Base-by-base conservation (phyloP, 768 basidiomycete genomes). In the Trametes cinnabarina region DNA sequence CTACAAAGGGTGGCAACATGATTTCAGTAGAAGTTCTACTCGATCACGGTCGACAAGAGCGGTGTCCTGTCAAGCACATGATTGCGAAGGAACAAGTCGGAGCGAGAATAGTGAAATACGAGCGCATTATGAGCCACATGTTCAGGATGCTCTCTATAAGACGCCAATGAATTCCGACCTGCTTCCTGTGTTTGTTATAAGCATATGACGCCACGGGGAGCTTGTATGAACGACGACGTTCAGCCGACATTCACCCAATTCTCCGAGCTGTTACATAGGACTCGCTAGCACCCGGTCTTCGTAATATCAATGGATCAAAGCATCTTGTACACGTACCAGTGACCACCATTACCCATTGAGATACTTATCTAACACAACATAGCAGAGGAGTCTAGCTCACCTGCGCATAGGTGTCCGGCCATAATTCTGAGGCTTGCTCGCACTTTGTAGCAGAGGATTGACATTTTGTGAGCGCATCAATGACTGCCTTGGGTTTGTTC, bases 331-430 rank as follows among this genome's bases (percentile, higher is more conserved):
- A n/a, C n/a, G n/a, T n/a, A n/a, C n/a, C n/a, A n/a, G n/a, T n/a
- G n/a, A n/a, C n/a, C n/a, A n/a, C n/a, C n/a, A n/a, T n/a, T n/a
- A n/a, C n/a, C n/a, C n/a, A 34, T 14, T 34, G 34, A 34, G 7
- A 34, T 34, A n/a, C n/a, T n/a, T n/a, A n/a, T n/a, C n/a, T n/a
- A n/a, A n/a, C n/a, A n/a, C n/a, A n/a, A n/a, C n/a, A n/a, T n/a
- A n/a, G n/a, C n/a, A n/a, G 44, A 15, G 15, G 41, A 9, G 25
- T 25, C 10, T 9, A 26, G 26, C 82, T 65, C 65, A 90, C 91
- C 77, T 84, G 51, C 83, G 82, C 65, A 88, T 72, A 15, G 93
- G 93, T 34, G 92, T 95, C 52, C 85, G 77, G 2, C 89, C 90
- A 63, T 70, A 79, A 65, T 76, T 50, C 47, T 57, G 78, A 47